Evolutionary conservation across 257 asterid genomes (phyloP).

Genomic region (Jacaranda mimosifolia): DNA sequence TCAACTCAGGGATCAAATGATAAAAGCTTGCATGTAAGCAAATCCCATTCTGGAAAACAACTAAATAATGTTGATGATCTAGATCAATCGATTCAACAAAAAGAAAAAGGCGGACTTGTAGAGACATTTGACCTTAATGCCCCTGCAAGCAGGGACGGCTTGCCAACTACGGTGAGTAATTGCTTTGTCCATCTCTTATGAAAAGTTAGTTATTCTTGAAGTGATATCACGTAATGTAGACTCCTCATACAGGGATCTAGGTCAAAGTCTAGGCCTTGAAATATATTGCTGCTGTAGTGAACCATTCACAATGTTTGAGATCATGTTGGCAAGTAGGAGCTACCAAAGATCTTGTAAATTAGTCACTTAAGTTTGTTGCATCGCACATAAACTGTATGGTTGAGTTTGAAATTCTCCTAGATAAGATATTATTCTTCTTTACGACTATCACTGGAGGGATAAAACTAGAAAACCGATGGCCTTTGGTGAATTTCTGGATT

Average conservation of each 20-base stretch:
- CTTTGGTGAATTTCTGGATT: constrained; percentile 6
- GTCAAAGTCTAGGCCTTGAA: constrained; percentile 18
- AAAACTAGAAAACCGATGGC: not conserved
- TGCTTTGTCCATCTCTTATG: constrained; percentile 16
- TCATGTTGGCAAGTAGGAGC: constrained; percentile 5
- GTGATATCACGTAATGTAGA: constrained; percentile 19
- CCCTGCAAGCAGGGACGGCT: constrained; percentile 48
- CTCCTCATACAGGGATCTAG: not conserved
- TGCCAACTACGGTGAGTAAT: constrained; percentile 58
- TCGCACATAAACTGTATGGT: not conserved
- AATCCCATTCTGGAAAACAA: constrained; percentile 54
- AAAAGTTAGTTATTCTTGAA: constrained; percentile 24
- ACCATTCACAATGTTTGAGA: constrained; percentile 14
- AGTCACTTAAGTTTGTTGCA: constrained; percentile 10
- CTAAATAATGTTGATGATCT: constrained; percentile 40
- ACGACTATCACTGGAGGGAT: not conserved
- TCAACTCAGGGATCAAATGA: constrained; percentile 54
- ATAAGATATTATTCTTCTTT: not conserved
- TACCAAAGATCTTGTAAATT: constrained; percentile 4
- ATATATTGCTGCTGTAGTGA: constrained; percentile 16
- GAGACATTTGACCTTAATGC: constrained; percentile 56
- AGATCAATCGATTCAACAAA: constrained; percentile 46
- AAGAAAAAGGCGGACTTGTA: constrained; percentile 45
- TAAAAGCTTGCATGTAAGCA: constrained; percentile 50
- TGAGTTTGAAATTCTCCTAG: constrained; percentile 15